Base-by-base conservation (phyloP, 2,329 filamentous ascomycete species). In the Xylariales sp. region DNA sequence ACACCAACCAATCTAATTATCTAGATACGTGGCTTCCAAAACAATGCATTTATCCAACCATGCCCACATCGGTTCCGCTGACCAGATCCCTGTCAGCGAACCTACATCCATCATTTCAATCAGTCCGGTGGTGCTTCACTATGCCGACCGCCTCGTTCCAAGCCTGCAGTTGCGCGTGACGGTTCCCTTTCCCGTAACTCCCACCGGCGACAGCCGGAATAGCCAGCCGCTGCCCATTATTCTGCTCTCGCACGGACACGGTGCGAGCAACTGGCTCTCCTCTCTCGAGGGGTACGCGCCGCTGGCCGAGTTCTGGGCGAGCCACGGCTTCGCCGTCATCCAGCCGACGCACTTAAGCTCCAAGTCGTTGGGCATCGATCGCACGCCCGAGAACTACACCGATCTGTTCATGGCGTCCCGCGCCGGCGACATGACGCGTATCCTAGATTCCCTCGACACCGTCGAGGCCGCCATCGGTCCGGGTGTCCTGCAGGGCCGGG, bases 311-410 rank as follows among this genome's bases (percentile, higher is more conserved):
- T 67, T 67, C 52, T 66, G 57, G 53, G 63, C 64, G 5, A 51
- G 57, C 14, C 63, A 62, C 32, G 65, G 64, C 37, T 67, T 67
- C 46, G 61, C 55, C 0, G 65, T 69, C 5, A 49, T 69, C 10
- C 64, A 69, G 40, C 65, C 65, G 4, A 67, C 64, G 3, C 64
- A 66, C 42, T 48, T 67, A 3, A 57, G 52, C 36, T 67, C 64
- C 16, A 45, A 46, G 27, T 55, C 54, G 3, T 50, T 64, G 3
- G 44, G 40, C 7, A 41, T 62, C 4, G 17, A 41, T 1, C 28
- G 41, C 8, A 38, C 40, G 20, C 46, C 44, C 16, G 51, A 51
- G 8, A 23, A 17, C 23, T 12, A 8, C 14, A 41, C 59, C 5
- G 50, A 53, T 27, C 42, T 57, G 31, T 58, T 53, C 40, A 60